A percentile compares a stretch with the other conserved stretches of the same genome.
phyloP scores from a whole-genome alignment of 2,329 filamentous ascomycete genomes.

The Tolypocladium tundrense region DNA sequence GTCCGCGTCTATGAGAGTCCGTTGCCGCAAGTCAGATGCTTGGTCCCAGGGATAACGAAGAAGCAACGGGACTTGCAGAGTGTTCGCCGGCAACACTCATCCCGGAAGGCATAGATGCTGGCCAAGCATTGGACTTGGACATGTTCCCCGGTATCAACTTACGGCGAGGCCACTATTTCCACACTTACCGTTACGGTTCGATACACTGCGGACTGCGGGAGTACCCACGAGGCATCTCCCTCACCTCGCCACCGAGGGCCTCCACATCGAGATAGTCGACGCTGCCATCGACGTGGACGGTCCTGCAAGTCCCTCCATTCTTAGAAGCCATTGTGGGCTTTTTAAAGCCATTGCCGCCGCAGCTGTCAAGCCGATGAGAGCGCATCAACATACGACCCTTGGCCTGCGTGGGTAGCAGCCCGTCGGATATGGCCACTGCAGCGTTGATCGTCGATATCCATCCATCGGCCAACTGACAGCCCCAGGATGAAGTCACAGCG shows the following conservation, averaged over 20 bases:
- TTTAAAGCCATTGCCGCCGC: background rate
- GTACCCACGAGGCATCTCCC: background rate
- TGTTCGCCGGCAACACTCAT: background rate
- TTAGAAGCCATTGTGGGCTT: background rate
- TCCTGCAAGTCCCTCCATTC: background rate
- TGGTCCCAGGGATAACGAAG: background rate
- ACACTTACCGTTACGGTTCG: background rate
- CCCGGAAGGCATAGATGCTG: background rate
- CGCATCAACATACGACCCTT: background rate
- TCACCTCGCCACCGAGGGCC: background rate
- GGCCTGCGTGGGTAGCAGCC: background rate
- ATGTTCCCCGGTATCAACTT: background rate
- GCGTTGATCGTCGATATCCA: too few species aligned
- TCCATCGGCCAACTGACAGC: too few species aligned
- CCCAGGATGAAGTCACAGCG: too few species aligned
- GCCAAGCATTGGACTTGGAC: background rate
- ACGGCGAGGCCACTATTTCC: accelerated
- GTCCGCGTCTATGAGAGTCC: background rate
- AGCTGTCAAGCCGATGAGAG: background rate
- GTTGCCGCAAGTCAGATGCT: background rate
- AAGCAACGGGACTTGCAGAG: background rate
- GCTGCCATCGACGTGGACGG: background rate
- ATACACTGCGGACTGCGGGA: background rate
- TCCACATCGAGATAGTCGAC: background rate
- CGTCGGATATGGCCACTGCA: background rate